phyloP scores from a whole-genome alignment of 2,329 filamentous ascomycete genomes.

The Ascochyta pisi region DNA sequence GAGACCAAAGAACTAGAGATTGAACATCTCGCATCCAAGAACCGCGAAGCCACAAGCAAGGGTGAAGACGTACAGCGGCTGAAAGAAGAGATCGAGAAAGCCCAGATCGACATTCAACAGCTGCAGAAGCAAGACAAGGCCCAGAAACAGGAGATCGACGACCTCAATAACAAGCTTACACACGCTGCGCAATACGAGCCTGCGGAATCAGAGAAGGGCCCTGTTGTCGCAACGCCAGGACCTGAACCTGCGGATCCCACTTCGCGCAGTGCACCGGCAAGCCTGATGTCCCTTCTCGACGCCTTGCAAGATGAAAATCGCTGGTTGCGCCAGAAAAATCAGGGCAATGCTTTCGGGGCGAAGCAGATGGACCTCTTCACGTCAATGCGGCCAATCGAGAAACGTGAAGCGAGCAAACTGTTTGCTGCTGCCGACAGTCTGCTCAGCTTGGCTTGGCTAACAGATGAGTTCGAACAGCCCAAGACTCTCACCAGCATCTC shows the following conservation, averaged over 20 bases:
- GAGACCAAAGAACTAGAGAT: slow-evolving; percentile 71
- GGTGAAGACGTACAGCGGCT: slow-evolving; percentile 31
- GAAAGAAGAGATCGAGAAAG: slow-evolving; percentile 27
- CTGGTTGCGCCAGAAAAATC: slow-evolving; percentile 38
- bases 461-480: slow-evolving; percentile 1
- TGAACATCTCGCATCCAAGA: slow-evolving; percentile 79
- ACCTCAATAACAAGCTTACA: slow-evolving; percentile 17
- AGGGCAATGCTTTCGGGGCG: slow-evolving; percentile 23
- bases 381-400: slow-evolving; percentile 5
- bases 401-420: slow-evolving; percentile 9
- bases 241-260: slow-evolving; percentile 19
- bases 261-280: slow-evolving; percentile 18
- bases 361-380: slow-evolving; percentile 9
- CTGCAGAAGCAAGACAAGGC: slow-evolving; percentile 26
- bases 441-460: slow-evolving; percentile 11
- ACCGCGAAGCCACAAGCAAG: slow-evolving; percentile 37
- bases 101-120: slow-evolving; percentile 30
- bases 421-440: slow-evolving; percentile 6
- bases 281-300: slow-evolving; percentile 27
- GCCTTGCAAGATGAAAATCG: slow-evolving; percentile 40
- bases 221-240: slow-evolving; percentile 14
- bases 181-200: slow-evolving; percentile 10
- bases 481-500: slow-evolving; percentile 14
- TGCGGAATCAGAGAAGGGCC: slow-evolving; percentile 13
- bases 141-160: slow-evolving; percentile 29